A percentile compares a stretch with the other conserved stretches of the same genome.
These are phyloP conservation scores for Cercospora citrullina DNA, from an alignment of 2,329 filamentous ascomycete species.

Conservation along the genomic window DNA sequence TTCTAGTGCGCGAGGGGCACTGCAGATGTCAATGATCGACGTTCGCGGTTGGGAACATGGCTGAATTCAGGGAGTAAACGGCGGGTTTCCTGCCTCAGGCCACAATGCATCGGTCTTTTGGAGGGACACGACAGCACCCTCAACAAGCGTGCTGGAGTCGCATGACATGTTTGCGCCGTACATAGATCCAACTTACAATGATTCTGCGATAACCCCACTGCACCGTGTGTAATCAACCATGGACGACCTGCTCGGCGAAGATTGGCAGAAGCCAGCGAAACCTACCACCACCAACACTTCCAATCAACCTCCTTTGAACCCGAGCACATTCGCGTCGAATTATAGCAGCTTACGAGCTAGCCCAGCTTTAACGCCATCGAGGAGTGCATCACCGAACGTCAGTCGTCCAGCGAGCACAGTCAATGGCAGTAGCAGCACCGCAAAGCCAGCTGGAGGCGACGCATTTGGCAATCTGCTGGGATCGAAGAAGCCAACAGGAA, in stretches of 20 bases:
- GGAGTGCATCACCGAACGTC: slow-evolving; percentile 34
- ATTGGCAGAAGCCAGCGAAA: slow-evolving; percentile 45
- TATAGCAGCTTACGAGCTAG: slow-evolving; percentile 41
- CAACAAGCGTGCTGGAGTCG: slow-evolving; percentile 3
- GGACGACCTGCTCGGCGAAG: slow-evolving; percentile 53
- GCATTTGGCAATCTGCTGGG: slow-evolving; percentile 77
- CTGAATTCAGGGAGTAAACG: not conserved
- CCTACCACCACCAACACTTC: slow-evolving; percentile 24
- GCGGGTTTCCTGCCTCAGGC: not conserved
- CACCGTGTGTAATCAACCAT: slow-evolving; percentile 34
- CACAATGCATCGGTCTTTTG: not conserved
- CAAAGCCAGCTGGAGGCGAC: slow-evolving; percentile 60
- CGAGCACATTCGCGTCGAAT: slow-evolving; percentile 30
- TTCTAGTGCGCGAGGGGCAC: not conserved
- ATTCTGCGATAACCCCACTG: slow-evolving; percentile 8
- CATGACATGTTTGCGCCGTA: slow-evolving; percentile 4
- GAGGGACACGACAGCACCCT: not conserved
- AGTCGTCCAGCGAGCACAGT: slow-evolving; percentile 45
- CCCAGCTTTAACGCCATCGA: slow-evolving; percentile 43
- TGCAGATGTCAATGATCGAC: not conserved
- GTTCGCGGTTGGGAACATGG: not conserved
- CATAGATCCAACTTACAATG: not conserved
- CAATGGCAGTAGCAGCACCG: slow-evolving; percentile 40
- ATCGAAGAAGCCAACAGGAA: slow-evolving; percentile 58
- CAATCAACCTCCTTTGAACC: slow-evolving; percentile 29